These are phyloP conservation scores for Primulina eburnea DNA, from an alignment of 257 asterid species.

Conservation along the genomic window DNA sequence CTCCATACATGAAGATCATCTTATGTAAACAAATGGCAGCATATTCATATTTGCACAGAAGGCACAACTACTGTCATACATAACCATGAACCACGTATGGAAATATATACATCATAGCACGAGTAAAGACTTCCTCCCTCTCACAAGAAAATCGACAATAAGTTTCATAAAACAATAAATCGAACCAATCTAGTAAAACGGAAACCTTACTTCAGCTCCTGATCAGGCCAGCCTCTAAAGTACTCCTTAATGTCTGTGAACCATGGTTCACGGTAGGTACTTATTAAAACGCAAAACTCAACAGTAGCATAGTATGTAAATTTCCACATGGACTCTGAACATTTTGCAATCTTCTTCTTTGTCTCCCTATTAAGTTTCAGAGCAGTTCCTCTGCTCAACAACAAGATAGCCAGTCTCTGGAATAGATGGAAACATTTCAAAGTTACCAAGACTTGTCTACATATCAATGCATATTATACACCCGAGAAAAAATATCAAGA, in stretches of 20 bases:
- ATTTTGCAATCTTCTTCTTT: slow-evolving; percentile 62
- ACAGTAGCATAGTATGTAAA: slow-evolving; percentile 66
- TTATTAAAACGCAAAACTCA: slow-evolving; percentile 57
- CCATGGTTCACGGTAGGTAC: slow-evolving; percentile 65
- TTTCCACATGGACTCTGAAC: slow-evolving; percentile 98
- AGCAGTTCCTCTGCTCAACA: slow-evolving; percentile 49
- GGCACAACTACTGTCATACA: not conserved
- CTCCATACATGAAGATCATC: not conserved
- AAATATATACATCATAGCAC: not conserved
- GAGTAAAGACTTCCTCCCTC: slow-evolving; percentile 4
- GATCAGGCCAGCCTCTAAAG: slow-evolving; percentile 92
- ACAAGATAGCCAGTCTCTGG: slow-evolving; percentile 72
- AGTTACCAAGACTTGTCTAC: slow-evolving; percentile 20
- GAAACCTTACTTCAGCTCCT: slow-evolving; percentile 52
- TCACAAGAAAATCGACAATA: slow-evolving; percentile 11
- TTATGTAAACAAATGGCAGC: not conserved
- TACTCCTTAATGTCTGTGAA: slow-evolving; percentile 51
- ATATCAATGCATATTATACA: not conserved
- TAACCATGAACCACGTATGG: not conserved
- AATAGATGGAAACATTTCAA: slow-evolving; percentile 28
- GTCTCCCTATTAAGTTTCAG: slow-evolving; percentile 50
- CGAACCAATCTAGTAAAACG: slow-evolving; percentile 7
- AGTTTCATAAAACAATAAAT: slow-evolving; percentile 11
- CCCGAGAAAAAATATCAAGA: not conserved
- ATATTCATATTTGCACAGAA: not conserved